A percentile compares a stretch with the other conserved stretches of the same genome.
These are phyloP conservation scores for Chrysopogon serrulatus DNA, from an alignment of 176 grass and related monocot species.

Conservation along the genomic window DNA sequence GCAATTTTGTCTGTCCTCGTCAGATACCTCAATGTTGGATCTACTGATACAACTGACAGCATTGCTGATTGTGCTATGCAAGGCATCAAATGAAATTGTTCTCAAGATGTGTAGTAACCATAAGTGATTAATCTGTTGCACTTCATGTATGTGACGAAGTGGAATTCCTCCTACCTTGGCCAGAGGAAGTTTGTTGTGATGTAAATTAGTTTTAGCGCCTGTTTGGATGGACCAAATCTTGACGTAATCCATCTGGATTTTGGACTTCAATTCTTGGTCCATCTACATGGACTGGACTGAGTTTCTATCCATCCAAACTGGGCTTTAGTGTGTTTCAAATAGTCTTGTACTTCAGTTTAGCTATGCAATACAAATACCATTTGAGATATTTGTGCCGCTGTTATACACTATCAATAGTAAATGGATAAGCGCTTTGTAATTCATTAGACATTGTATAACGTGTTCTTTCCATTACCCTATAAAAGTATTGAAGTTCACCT, in stretches of 20 bases:
- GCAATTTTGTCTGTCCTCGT: not conserved
- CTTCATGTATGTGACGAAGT: not conserved
- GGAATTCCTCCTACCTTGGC: not conserved
- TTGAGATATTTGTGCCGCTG: not conserved
- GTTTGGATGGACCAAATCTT: not conserved
- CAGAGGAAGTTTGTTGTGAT: not conserved
- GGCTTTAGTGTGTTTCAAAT: not conserved
- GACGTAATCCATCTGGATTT: not conserved
- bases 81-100: not conserved
- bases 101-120: not conserved
- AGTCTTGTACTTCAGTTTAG: not conserved
- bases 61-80: conserved; percentile 7
- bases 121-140: not conserved
- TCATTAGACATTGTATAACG: not conserved
- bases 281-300: not conserved
- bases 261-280: not conserved
- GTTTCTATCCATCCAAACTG: not conserved
- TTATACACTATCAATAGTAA: not conserved
- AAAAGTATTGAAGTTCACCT: no score
- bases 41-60: not conserved
- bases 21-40: not conserved
- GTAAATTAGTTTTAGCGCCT: conserved; percentile 23
- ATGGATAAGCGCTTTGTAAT: not conserved
- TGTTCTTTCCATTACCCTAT: not conserved
- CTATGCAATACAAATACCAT: not conserved